Evolutionary conservation across 495 filamentous ascomycete genomes (phyloP), one percentile per base, ranked within the genome.

Genomic region (Letharia lupina): DNA sequence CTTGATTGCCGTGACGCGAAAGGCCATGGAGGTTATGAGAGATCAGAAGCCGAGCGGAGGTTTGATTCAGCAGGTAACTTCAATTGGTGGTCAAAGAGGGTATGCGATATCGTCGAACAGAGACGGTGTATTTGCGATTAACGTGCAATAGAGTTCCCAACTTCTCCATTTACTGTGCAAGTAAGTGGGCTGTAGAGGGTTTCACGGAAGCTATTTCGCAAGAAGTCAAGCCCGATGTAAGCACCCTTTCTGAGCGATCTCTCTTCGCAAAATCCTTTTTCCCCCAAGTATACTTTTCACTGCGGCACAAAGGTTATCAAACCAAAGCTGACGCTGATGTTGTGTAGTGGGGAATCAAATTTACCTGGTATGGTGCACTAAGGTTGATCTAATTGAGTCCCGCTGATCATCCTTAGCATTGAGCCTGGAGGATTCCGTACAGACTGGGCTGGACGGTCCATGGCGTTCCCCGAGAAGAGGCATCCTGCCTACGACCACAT

Each of bases 401-500:
- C 23, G 15, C 48, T 54, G 23, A 54, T 15, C 48, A 48, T 54
- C 12, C 33, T 54, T 31, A 54, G 48, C 62, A 54, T 72, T 45
- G 70, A 72, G 64, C 70, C 69, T 23, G 70, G 70, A 33, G 67
- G 58, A 28, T 72, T 71, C 60, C 69, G 70, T 11, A 70, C 69
- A 41, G 66, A 70, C 41, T 68, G 66, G 63, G 60, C 69, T 20
- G 67, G 61, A 15, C 69, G 69, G 11, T 69, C 64, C 23, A 77
- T 77, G 75, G 69, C 67, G 1, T 77, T 76, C 57, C 72, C 70
- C 9, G 73, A 76, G 60, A 73, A 75, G 20, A 75, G 75, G 61
- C 73, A 78, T 65, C 70, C 75, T 11, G 76, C 75, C 0, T 79
- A 80, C 63, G 78, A 79, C 61, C 78, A 80, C 64, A 73, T 82